Evolutionary conservation across 306 rosid genomes (phyloP).

Genomic region (Cucumis hystrix): DNA sequence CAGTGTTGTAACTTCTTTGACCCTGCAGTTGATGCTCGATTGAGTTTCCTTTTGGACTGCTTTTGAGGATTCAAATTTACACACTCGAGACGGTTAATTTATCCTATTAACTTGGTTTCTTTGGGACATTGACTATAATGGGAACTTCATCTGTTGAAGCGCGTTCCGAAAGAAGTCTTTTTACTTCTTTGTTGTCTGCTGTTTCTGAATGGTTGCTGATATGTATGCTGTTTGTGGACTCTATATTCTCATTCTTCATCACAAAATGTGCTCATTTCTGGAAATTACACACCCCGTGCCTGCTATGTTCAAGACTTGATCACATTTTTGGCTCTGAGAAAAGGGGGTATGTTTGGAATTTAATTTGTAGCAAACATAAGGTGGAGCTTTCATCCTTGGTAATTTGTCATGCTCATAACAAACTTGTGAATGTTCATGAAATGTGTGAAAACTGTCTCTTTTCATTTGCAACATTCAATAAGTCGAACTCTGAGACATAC

Average conservation of each 20-base stretch:
- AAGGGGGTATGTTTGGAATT: conserved; percentile 43
- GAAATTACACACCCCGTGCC: conserved; percentile 56
- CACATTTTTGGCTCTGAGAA: conserved; percentile 57
- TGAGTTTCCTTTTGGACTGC: conserved; percentile 22
- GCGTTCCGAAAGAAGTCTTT: conserved; percentile 9
- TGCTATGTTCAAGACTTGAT: conserved; percentile 89
- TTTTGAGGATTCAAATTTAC: conserved; percentile 21
- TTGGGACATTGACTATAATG: conserved; percentile 25
- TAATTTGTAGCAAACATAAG: conserved; percentile 68
- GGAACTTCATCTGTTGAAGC: conserved; percentile 24
- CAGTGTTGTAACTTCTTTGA: conserved; percentile 3
- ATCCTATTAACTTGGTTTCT: conserved; percentile 8
- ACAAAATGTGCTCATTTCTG: conserved; percentile 55
- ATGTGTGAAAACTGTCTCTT: conserved; percentile 65
- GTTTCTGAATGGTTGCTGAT: conserved; percentile 78
- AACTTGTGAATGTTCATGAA: conserved; percentile 65
- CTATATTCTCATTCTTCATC: conserved; percentile 49
- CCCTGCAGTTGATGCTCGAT: conserved; percentile 18
- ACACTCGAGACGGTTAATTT: conserved; percentile 13
- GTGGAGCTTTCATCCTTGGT: conserved; percentile 59
- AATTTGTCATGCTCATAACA: conserved; percentile 51
- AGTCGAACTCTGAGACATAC: conserved; percentile 44
- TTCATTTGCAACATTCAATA: conserved; percentile 45
- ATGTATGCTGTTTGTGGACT: conserved; percentile 41
- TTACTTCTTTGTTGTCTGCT: conserved; percentile 44